Conservation (phyloP, 805 yeast species). For the Kodamaea neixiangensis region DNA sequence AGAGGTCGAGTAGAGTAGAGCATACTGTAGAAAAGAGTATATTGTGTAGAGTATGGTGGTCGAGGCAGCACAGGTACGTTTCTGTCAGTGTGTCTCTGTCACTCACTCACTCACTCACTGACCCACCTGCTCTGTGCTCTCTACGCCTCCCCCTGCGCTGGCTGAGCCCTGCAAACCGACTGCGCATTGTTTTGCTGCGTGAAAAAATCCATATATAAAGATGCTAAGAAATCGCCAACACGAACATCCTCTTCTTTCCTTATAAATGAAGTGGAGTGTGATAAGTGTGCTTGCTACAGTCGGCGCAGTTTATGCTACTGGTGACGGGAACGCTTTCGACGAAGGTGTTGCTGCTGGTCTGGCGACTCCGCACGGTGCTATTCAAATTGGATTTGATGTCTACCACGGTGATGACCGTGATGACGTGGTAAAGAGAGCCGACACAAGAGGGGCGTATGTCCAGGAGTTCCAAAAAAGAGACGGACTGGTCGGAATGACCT, state of each 20-base stretch:
- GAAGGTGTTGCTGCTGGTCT: background rate
- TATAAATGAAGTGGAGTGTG: constrained; percentile 10
- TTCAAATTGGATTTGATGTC: constrained; percentile 21
- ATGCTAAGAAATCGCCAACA: background rate
- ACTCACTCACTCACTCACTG: too few relatives aligned
- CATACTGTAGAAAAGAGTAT: too few relatives aligned
- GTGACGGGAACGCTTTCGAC: too few relatives aligned
- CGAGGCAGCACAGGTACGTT: too few relatives aligned
- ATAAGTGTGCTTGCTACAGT: constrained; percentile 9
- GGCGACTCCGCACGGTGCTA: constrained; percentile 6
- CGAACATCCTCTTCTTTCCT: background rate
- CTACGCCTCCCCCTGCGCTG: background rate
- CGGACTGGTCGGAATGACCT: constrained; percentile 20
- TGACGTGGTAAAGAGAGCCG: constrained; percentile 5
- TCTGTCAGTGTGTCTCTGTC: too few relatives aligned
- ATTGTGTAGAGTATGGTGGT: too few relatives aligned
- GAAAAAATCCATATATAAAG: background rate
- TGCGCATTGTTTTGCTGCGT: background rate
- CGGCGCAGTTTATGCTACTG: constrained; percentile 1
- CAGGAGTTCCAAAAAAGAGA: constrained; percentile 16
- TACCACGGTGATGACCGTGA: constrained; percentile 17
- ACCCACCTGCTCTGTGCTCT: too few relatives aligned
- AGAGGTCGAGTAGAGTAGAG: too few relatives aligned
- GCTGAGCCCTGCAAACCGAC: constrained; percentile 1
- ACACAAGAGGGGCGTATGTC: constrained; percentile 9